Evolutionary conservation across 164 flowering plant genomes (phyloP), one percentile per base, ranked within the genome.

Genomic region (Tinospora cordifolia): DNA sequence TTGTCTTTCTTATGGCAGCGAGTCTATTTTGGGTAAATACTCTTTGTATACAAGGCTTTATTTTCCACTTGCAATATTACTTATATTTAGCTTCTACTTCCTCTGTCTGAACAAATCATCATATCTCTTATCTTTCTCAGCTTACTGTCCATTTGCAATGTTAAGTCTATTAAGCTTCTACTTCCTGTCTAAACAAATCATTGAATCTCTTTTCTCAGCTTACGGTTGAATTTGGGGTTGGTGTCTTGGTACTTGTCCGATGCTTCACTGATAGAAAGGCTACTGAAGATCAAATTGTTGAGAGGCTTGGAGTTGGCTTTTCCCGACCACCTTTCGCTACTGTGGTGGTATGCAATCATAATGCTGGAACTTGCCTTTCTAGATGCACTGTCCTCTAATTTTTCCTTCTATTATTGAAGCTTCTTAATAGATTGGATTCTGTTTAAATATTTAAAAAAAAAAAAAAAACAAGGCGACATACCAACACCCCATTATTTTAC

Each of bases 231-330:
- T 84, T 75, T 75, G 94, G 90, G 21, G 84, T 89, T 38, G 97
- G 94, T 40, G 76, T 89, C 67, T 79, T 89, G 47, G 97, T 91
- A 68, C 81, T 89, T 69, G 87, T 91, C 62, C 84, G 86, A 27
- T 91, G 97, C 75, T 88, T 88, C 70, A 86, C 81, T 65, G 84
- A 86, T 73, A 79, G 74, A 70, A 86, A 78, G 76, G 85, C 75
- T 66, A 84, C 79, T 59, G 96, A 85, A 77, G 39, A 70, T 74
- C 86, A 82, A 71, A 90, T 92, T 46, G 68, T 62, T 25, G 86
- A 85, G 38, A 84, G 83, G 77, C 93, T 92, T 72, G 98, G 98
- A 73, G 84, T 80, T 75, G 96, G 91, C 30, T 90, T 92, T 75
- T 82, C 92, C 34, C 82, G 86, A 11, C 84, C 92, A 27, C 88